These are phyloP conservation scores for Aspergillus quadrilineatus DNA, from an alignment of 2,329 filamentous ascomycete genomes.

Conservation along the genomic window DNA sequence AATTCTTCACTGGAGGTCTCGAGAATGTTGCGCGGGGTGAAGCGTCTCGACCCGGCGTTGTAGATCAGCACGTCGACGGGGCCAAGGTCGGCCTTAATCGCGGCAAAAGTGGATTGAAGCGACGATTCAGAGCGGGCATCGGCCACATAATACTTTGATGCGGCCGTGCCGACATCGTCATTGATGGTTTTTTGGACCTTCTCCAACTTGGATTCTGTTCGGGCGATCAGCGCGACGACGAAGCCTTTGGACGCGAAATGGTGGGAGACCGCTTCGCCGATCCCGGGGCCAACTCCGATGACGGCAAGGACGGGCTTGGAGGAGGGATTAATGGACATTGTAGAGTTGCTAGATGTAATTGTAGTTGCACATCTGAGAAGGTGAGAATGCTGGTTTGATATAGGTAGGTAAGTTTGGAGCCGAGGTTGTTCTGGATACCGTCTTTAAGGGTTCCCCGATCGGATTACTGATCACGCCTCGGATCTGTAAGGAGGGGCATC, in stretches of 20 bases:
- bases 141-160: constrained; percentile 15
- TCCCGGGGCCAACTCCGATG: constrained; percentile 19
- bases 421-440: too few relatives aligned
- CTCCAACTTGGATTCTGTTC: constrained; percentile 12
- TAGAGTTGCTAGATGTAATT: not conserved
- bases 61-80: constrained; percentile 17
- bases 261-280: constrained; percentile 18
- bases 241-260: constrained; percentile 18
- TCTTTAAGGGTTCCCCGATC: too few relatives aligned
- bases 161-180: not conserved
- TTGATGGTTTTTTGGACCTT: constrained; percentile 17
- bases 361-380: too few relatives aligned
- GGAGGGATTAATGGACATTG: constrained; percentile 14
- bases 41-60: constrained; percentile 18
- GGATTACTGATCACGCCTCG: not conserved
- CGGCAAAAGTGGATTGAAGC: constrained; percentile 9
- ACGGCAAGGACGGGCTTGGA: constrained; percentile 16
- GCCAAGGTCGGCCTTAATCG: constrained; percentile 17
- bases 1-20: constrained; percentile 17
- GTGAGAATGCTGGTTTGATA: too few relatives aligned
- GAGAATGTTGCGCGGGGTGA: constrained; percentile 16
- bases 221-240: constrained; percentile 18
- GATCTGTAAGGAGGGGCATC: not conserved
- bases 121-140: constrained; percentile 14
- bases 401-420: too few relatives aligned